Evolutionary conservation across 169 alveolate genomes (phyloP).

Genomic region (Plasmodium fragile): DNA sequence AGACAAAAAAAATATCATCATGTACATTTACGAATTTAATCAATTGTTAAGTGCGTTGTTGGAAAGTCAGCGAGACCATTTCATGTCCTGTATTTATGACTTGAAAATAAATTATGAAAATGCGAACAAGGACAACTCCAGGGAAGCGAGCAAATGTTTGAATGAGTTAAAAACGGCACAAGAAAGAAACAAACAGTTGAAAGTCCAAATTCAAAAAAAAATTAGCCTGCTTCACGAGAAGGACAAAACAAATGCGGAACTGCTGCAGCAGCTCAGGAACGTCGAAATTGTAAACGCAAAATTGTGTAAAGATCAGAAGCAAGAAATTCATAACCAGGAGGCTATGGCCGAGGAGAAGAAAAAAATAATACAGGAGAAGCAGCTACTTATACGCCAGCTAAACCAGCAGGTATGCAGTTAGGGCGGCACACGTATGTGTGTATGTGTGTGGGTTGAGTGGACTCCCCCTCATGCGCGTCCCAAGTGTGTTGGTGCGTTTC

Average conservation of each 20-base stretch:
- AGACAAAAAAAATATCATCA: slow-evolving; percentile 43
- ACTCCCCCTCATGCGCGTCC: not conserved
- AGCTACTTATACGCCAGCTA: slow-evolving; percentile 39
- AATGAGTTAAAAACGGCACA: slow-evolving; percentile 19
- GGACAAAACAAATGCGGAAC: slow-evolving; percentile 6
- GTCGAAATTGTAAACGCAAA: slow-evolving; percentile 51
- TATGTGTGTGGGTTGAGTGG: not conserved
- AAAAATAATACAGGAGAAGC: slow-evolving; percentile 40
- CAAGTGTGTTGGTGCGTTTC: not conserved
- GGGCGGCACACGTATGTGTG: not conserved
- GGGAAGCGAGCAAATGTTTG: slow-evolving; percentile 30
- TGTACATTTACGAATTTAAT: slow-evolving; percentile 60
- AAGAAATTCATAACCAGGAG: slow-evolving; percentile 29
- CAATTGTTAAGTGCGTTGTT: slow-evolving; percentile 58
- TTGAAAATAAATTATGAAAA: slow-evolving; percentile 53
- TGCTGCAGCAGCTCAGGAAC: slow-evolving; percentile 15
- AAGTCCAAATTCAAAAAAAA: slow-evolving; percentile 25
- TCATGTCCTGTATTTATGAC: slow-evolving; percentile 36
- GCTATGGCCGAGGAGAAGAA: slow-evolving; percentile 6
- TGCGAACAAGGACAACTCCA: slow-evolving; percentile 10
- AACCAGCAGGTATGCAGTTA: slow-evolving; percentile 36
- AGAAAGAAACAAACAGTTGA: slow-evolving; percentile 44
- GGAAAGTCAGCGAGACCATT: slow-evolving; percentile 58
- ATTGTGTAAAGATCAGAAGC: slow-evolving; percentile 25
- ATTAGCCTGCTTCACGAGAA: slow-evolving; percentile 21